Evolutionary conservation across 768 basidiomycete species (phyloP), one percentile per base, ranked within the genome.

Genomic region (Pulveroboletus sp.): DNA sequence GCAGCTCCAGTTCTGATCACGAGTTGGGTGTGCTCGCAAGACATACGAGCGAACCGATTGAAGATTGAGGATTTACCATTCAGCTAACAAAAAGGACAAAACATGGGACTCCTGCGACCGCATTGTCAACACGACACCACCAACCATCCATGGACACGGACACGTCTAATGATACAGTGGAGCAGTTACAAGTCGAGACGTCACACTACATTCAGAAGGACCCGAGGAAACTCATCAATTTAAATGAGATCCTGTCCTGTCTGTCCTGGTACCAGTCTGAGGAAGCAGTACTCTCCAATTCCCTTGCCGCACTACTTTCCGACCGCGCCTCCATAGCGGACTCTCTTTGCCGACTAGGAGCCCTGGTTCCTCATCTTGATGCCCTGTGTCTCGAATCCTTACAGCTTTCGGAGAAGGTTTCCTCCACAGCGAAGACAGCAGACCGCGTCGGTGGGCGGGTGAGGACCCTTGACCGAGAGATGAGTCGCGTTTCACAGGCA

Each of bases 361-460:
- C 75, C 6, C 76, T 93, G 24, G 63, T 74, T 14, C 82, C 86
- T 1, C 75, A 73, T 39, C 71, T 94, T 46, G 81, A 89, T 56
- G 73, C 74, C n/a, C 69, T 92, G 26, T 72, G 77, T 46, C 49
- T 63, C 5, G 85, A 91, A 42, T 80, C 88, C 1, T 66, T 62
- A 3, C 55, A 76, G 2, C 74, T 91, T 14, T 69, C 75, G 12
- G 58, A 64, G 5, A 84, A 77, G 50, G 89, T 92, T 14, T 78
- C 78, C 5, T 73, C 69, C n/a, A 92, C 87, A 1, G 89, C 85
- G 1, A 73, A 79, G 56, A 94, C 86, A 10, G 89, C 87, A 10
- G 84, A 93, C 59, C 76, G 94, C 42, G 89, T 99, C 8, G 92
- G 94, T n/a, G 88, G 91, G 30, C 85, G 86, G 43, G 96, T 99